Conservation (phyloP, 768 basidiomycete genomes). For the Serendipita indica region DNA sequence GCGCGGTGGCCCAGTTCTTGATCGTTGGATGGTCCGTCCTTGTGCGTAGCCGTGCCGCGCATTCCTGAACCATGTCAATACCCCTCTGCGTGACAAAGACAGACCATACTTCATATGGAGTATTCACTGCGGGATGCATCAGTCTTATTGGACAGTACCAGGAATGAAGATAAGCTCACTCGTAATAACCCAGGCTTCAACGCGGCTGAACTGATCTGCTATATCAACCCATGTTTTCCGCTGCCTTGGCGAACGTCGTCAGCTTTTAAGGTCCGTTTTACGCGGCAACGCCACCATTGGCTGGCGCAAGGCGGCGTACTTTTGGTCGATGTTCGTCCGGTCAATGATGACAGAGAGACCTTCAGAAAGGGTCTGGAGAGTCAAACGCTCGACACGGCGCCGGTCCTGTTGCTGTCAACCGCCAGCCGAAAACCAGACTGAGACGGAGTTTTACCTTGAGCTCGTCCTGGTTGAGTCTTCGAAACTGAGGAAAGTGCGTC, state of each 20-base stretch:
- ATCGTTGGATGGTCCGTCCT: constrained; percentile 68
- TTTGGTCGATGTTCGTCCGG: constrained; percentile 57
- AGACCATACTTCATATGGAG: constrained; percentile 48
- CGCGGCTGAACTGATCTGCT: constrained; percentile 48
- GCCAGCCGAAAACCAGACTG: no score
- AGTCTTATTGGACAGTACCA: not conserved
- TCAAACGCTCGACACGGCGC: constrained; percentile 46
- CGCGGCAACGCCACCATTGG: not conserved
- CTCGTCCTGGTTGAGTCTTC: constrained; percentile 68
- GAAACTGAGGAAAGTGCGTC: constrained; percentile 41
- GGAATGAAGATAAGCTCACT: constrained; percentile 19
- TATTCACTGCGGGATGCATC: constrained; percentile 30
- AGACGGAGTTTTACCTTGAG: constrained; percentile 26
- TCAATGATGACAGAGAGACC: constrained; percentile 70
- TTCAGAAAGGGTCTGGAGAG: constrained; percentile 33
- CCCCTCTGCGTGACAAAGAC: not conserved
- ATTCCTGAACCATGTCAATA: constrained; percentile 31
- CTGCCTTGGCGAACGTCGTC: constrained; percentile 11
- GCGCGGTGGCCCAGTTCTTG: constrained; percentile 19
- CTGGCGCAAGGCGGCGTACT: constrained; percentile 29
- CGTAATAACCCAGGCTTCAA: constrained; percentile 54
- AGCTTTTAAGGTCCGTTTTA: not conserved
- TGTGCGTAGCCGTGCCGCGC: constrained; percentile 41
- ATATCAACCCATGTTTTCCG: constrained; percentile 48
- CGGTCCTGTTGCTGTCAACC: no score